Evolutionary conservation across 2,329 filamentous ascomycete genomes (phyloP).

Genomic region (Aspergillus flavus): DNA sequence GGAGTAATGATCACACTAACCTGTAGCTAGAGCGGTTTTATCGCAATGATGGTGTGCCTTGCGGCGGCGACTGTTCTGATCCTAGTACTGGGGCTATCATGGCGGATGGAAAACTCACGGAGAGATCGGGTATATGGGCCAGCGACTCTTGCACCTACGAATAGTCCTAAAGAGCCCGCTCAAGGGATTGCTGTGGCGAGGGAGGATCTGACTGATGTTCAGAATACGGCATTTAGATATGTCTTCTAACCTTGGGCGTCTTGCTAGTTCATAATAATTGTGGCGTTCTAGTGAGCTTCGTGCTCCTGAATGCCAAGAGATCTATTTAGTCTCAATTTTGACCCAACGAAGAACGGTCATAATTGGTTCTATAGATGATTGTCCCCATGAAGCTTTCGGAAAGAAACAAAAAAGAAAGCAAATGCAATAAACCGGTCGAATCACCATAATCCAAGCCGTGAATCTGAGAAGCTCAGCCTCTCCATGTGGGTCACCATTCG

Average conservation of each 20-base stretch:
- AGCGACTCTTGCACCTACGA: not conserved
- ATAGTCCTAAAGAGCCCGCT: not conserved
- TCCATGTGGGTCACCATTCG: no score
- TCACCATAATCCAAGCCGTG: no score
- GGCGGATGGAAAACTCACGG: not conserved
- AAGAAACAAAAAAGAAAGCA: no score
- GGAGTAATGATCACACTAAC: not conserved
- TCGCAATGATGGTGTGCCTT: not conserved
- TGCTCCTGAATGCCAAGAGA: no score
- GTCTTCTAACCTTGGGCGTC: not conserved
- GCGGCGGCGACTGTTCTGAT: not conserved
- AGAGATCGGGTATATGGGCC: not conserved
- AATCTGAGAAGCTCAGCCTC: no score
- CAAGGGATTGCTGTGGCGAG: not conserved
- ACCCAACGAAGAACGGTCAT: no score
- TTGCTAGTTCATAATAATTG: not conserved
- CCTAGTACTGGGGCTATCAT: not conserved
- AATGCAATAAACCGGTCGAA: no score
- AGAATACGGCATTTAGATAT: not conserved
- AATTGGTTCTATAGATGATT: no score
- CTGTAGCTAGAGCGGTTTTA: not conserved
- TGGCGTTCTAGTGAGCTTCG: no score
- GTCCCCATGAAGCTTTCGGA: no score
- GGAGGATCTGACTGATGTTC: not conserved
- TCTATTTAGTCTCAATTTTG: no score